These are phyloP conservation scores for Coccomyxa sp. DNA, from an alignment of 139 green algal genomes.

Conservation along the genomic window DNA sequence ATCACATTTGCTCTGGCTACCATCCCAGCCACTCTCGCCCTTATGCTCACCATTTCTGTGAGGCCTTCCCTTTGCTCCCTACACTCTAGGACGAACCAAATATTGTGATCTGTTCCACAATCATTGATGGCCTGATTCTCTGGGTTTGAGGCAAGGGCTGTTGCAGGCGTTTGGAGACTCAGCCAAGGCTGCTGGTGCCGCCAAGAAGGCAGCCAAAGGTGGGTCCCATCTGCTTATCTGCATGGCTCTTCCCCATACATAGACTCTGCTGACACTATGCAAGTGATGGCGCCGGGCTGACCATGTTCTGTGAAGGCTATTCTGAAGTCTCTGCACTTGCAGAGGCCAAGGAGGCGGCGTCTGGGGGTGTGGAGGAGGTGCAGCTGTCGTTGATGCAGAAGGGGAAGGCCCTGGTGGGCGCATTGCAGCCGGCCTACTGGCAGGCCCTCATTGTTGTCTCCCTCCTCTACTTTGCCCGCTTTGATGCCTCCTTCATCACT, in stretches of 20 bases:
- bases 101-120: not conserved
- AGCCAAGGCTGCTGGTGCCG: conserved; percentile 7
- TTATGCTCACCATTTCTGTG: conserved; percentile 40
- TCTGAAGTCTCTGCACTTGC: not conserved
- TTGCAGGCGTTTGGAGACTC: conserved; percentile 19
- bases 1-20: conserved; percentile 63
- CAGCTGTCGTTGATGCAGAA: conserved; percentile 20
- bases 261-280: not conserved
- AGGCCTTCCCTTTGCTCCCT: not conserved
- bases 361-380: conserved; percentile 4
- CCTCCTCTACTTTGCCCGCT: conserved; percentile 78
- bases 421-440: conserved; percentile 74
- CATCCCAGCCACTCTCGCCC: conserved; percentile 48
- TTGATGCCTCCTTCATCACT: conserved; percentile 75
- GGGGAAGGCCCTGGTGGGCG: conserved; percentile 35
- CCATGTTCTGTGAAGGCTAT: not conserved
- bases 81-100: not conserved
- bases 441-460: conserved; percentile 67
- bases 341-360: not conserved
- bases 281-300: not conserved
- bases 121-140: not conserved
- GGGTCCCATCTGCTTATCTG: not conserved
- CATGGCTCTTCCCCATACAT: not conserved
- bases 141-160: not conserved
- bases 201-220: conserved; percentile 23